Evolutionary conservation across 805 yeast species (phyloP).

Genomic region (Sugiyamaella valdiviana): DNA sequence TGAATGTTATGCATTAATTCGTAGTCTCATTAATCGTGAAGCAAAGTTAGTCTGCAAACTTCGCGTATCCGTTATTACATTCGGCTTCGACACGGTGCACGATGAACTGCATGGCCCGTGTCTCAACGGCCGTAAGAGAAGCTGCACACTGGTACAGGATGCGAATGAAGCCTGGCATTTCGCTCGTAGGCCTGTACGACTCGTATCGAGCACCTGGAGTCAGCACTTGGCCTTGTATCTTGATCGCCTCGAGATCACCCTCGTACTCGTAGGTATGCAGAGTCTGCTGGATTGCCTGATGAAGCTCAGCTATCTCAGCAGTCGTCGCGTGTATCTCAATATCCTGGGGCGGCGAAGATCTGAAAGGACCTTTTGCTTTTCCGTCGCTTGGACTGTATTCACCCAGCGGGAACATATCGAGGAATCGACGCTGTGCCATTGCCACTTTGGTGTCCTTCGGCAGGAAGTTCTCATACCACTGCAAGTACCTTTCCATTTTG

Average conservation of each 20-base stretch:
- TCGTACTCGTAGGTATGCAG: not conserved
- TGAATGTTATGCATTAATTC: not conserved
- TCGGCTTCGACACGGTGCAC: not conserved
- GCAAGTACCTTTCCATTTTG: slow-evolving; percentile 42
- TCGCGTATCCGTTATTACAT: too few relatives aligned
- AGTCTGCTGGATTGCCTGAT: not conserved
- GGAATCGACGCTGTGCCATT: slow-evolving; percentile 13
- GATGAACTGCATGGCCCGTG: not conserved
- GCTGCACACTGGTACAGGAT: not conserved
- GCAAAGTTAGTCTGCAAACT: too few relatives aligned
- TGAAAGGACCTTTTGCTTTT: not conserved
- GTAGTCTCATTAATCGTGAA: too few relatives aligned
- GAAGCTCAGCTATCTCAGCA: not conserved
- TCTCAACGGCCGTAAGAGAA: not conserved
- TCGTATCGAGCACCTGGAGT: not conserved
- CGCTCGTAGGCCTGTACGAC: not conserved
- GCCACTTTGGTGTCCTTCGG: not conserved
- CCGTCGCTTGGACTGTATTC: slow-evolving; percentile 6
- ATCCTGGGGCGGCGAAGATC: not conserved
- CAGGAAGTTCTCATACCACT: slow-evolving; percentile 40
- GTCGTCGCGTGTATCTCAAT: not conserved
- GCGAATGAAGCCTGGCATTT: not conserved
- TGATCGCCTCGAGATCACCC: not conserved
- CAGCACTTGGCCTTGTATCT: not conserved
- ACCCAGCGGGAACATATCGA: slow-evolving; percentile 22